phyloP scores from a whole-genome alignment of 2,329 filamentous ascomycete genomes.

The Penicillium concentricum region DNA sequence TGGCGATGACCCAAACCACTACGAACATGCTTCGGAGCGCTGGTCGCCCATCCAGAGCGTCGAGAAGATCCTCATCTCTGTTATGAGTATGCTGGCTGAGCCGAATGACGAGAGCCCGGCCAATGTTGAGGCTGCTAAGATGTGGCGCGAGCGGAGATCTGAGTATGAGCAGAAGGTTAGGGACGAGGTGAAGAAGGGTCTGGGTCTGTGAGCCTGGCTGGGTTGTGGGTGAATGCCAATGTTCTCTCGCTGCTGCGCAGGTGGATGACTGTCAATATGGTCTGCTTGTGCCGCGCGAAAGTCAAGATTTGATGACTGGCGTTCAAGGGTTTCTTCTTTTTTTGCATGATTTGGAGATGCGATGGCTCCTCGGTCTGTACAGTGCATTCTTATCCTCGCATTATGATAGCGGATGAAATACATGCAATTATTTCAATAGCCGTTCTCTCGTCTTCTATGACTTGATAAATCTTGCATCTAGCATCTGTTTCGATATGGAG shows the following conservation, averaged over 20 bases:
- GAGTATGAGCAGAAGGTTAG: slow-evolving; percentile 87
- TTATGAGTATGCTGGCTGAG: slow-evolving; percentile 98
- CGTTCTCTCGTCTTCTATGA: background rate
- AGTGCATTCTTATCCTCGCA: slow-evolving; percentile 15
- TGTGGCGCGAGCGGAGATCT: slow-evolving; percentile 81
- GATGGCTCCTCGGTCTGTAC: slow-evolving; percentile 14
- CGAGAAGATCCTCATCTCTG: slow-evolving; percentile 93
- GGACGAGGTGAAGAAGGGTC: slow-evolving; percentile 73
- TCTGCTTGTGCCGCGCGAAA: background rate
- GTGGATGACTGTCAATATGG: background rate
- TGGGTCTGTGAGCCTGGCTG: slow-evolving; percentile 62
- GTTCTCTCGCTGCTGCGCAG: background rate
- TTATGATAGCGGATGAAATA: slow-evolving; percentile 10
- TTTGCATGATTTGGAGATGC: slow-evolving; percentile 19
- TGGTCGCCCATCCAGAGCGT: slow-evolving; percentile 97
- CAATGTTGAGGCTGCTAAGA: slow-evolving; percentile 92
- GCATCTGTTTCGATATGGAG: background rate
- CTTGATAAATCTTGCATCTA: background rate
- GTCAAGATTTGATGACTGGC: slow-evolving; percentile 24
- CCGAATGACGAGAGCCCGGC: slow-evolving; percentile 96
- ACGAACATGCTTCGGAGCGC: slow-evolving; percentile 91
- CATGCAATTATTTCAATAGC: background rate
- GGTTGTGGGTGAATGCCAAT: background rate
- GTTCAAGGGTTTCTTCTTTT: slow-evolving; percentile 17
- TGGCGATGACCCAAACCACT: slow-evolving; percentile 96